These are phyloP conservation scores for Oryza nivara DNA, from an alignment of 176 grass and related monocot species.

Conservation along the genomic window DNA sequence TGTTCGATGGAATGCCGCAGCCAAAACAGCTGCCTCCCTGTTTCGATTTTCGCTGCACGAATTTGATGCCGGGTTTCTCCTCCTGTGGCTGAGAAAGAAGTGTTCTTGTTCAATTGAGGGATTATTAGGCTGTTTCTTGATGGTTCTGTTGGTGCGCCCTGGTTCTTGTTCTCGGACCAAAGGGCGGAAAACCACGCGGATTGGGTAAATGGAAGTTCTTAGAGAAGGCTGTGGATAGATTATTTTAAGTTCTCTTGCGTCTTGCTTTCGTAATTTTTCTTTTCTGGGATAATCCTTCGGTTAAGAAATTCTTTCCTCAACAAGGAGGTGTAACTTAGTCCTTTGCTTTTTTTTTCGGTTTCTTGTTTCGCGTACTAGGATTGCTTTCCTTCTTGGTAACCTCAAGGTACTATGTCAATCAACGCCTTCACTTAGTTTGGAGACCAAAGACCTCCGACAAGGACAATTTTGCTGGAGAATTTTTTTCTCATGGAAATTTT, in stretches of 20 bases:
- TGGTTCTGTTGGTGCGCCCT: background rate
- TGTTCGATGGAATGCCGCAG: constrained; percentile 38
- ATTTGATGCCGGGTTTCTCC: background rate
- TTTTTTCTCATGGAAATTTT: background rate
- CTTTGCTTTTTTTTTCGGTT: constrained; percentile 5
- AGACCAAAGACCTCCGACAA: background rate
- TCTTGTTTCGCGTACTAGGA: background rate
- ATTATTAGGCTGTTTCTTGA: background rate
- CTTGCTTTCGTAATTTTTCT: background rate
- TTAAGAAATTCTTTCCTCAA: background rate
- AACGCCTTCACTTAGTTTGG: background rate
- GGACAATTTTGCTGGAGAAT: background rate
- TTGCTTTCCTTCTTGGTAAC: background rate
- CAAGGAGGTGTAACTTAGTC: background rate
- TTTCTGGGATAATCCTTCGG: background rate
- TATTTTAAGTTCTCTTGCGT: background rate
- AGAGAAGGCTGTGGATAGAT: background rate
- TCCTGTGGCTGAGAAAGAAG: background rate
- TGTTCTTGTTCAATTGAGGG: background rate
- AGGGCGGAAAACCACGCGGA: background rate
- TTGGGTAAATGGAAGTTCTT: background rate
- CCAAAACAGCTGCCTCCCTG: background rate
- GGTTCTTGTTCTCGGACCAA: background rate
- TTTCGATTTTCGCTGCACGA: background rate
- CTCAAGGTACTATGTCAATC: background rate